Percentiles rank a stretch among this genome's conserved stretches.
Evolutionary conservation across 2,329 filamentous ascomycete genomes (phyloP).

Genomic region (Incumbomyces lentus): DNA sequence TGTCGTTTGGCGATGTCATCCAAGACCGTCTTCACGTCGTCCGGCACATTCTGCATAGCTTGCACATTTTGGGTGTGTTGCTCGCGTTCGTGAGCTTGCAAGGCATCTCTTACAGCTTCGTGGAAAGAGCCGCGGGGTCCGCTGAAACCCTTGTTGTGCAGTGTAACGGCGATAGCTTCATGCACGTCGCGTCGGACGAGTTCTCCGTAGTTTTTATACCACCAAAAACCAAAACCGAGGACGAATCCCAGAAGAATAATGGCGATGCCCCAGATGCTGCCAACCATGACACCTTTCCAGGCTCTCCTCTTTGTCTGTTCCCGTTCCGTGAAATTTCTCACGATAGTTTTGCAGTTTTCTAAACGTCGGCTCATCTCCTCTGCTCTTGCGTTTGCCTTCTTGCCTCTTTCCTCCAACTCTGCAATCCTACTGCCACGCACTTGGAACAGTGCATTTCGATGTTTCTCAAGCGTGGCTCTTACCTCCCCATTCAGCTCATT

Average conservation of each 20-base stretch:
- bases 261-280: neutral
- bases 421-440: neutral
- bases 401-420: neutral
- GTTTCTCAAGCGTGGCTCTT: neutral
- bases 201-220: slow-evolving; percentile 1
- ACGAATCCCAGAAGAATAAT: slow-evolving; percentile 1
- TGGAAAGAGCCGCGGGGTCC: neutral
- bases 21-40: slow-evolving; percentile 1
- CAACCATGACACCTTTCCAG: slow-evolving; percentile 7
- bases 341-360: slow-evolving; percentile 4
- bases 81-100: neutral
- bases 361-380: slow-evolving; percentile 4
- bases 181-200: slow-evolving; percentile 1
- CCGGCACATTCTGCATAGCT: neutral
- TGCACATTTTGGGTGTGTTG: neutral
- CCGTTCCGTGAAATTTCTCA: slow-evolving; percentile 3
- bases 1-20: slow-evolving; percentile 4
- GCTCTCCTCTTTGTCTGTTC: slow-evolving; percentile 2
- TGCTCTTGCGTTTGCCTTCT: neutral
- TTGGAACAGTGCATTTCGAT: neutral
- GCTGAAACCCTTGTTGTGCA: neutral
- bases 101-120: neutral
- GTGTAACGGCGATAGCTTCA: neutral
- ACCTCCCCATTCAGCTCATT: neutral
- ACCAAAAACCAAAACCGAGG: slow-evolving; percentile 2